These are phyloP conservation scores for Chaetomiaceae sp. DNA, from an alignment of 2,329 filamentous ascomycete genomes.

Conservation along the genomic window DNA sequence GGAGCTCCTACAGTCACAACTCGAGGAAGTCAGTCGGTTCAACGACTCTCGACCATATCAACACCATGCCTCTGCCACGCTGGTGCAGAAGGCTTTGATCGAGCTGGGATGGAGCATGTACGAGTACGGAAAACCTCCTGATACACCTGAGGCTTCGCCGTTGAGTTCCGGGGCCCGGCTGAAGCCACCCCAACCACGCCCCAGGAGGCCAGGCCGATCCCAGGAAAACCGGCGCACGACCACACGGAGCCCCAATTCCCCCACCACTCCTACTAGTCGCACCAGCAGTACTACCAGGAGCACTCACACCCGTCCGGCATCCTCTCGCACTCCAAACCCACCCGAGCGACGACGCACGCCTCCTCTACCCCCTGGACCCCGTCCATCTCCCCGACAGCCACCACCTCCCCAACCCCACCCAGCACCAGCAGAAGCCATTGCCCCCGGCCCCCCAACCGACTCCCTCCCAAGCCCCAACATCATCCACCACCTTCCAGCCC, in stretches of 20 bases:
- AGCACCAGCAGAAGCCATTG: background rate
- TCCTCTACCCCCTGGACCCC: background rate
- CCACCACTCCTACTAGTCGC: too few relatives aligned
- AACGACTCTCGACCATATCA: background rate
- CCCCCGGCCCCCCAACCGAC: background rate
- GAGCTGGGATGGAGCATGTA: slow-evolving; percentile 1
- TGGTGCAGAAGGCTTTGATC: background rate
- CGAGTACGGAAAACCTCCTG: background rate
- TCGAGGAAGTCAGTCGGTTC: background rate
- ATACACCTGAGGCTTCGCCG: background rate
- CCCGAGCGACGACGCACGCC: too few relatives aligned
- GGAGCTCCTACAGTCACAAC: background rate
- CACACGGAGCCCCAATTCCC: background rate
- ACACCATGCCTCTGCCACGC: background rate
- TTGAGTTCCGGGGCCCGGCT: background rate
- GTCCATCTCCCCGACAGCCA: background rate
- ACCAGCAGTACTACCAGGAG: too few relatives aligned
- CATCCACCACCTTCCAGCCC: too few relatives aligned
- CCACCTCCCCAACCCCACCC: background rate
- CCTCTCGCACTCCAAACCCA: background rate
- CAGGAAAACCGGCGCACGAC: background rate
- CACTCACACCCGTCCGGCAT: too few relatives aligned
- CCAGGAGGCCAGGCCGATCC: background rate
- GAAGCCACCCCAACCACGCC: background rate
- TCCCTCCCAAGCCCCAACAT: background rate